Base-by-base conservation (phyloP, 306 rosid species). In the Quercus ilex region DNA sequence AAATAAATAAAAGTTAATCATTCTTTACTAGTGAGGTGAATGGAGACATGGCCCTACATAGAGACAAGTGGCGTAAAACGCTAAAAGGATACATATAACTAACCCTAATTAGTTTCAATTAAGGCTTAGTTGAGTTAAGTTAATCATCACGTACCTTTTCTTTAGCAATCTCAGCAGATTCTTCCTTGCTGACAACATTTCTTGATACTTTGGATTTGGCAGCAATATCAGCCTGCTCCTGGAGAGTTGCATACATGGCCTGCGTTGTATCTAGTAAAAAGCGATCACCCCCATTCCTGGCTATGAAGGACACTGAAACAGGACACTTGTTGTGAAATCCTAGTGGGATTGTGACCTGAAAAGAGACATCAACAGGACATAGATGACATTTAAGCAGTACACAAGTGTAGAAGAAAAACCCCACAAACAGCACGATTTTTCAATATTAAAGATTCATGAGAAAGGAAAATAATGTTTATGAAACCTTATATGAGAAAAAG, bases 221-320 rank as follows among this genome's bases (percentile, higher is more conserved):
- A 72, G 91, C 93, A 83, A 84, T 73, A 81, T 93, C 98, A 82
- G 87, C 90, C 79, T 90, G 94, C 84, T 96, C 99, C 84, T 88
- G 93, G 46, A 96, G 84, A 82, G 91, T 69, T 59, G 80, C 15
- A 63, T 91, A 90, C 89, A 96, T 85, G 78, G 84, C 77, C 64
- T 90, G 87, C 74, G 91, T 77, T 18, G 91, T 85, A 86, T 96
- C 98, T 69, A 96, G 88, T 83, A 96, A 85, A 88, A 96, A 93
- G 80, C 97, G 93, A 84, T 96, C 99, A 68, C 91, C 94, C 76
- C 99, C 98, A 74, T 96, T 94, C 77, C 96, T 89, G 78, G 99
- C 99, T 83, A 96, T 84, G 75, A 96, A 86, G 79, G 99, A 96
- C 31, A 96, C 94, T 13, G 99, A 91, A 74, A 91, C 73, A 43